A percentile compares a stretch with the other conserved stretches of the same genome.
Conservation (phyloP, 1,284 basidiomycete species). For the Moniliophthora roreri region DNA sequence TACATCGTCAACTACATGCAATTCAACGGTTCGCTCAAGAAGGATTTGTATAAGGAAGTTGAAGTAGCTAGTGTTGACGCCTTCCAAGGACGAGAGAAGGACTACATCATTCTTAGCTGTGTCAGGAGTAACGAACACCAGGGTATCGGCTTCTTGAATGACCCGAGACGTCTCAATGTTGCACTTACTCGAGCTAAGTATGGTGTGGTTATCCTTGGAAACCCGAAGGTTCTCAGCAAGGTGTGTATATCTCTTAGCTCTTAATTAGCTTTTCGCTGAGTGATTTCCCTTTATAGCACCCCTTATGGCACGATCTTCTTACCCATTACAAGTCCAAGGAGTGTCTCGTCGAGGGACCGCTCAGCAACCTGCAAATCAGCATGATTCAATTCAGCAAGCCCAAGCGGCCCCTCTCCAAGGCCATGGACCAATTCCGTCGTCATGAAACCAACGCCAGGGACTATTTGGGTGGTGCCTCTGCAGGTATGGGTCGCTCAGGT, state of each 20-base stretch:
- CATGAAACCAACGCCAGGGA: constrained; percentile 86
- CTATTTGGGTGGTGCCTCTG: constrained; percentile 43
- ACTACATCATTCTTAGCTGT: constrained; percentile 98
- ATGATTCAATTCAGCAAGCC: constrained; percentile 99
- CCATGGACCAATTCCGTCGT: constrained; percentile 88
- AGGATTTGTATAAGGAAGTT: constrained; percentile 98
- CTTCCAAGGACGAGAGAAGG: constrained; percentile 99
- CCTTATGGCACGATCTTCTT: constrained; percentile 96
- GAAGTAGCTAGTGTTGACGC: constrained; percentile 99
- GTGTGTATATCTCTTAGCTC: constrained; percentile 42
- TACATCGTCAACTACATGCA: constrained; percentile 99
- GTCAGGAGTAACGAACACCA: constrained; percentile 99
- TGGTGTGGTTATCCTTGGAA: constrained; percentile 96
- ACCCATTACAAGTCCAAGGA: constrained; percentile 98
- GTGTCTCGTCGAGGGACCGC: constrained; percentile 92
- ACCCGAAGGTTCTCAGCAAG: constrained; percentile 99
- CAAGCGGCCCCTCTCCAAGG: constrained; percentile 79
- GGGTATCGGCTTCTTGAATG: constrained; percentile 99
- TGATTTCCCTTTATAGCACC: constrained; percentile 62
- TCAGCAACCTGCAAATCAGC: constrained; percentile 94
- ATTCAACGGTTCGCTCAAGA: constrained; percentile 96
- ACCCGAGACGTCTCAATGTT: constrained; percentile 95
- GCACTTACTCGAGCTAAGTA: constrained; percentile 98
- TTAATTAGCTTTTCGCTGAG: constrained; percentile 14
- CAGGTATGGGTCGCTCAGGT: constrained; percentile 62